Conservation (phyloP, 2,329 filamentous ascomycete species). For the Colletotrichum endophyticum region DNA sequence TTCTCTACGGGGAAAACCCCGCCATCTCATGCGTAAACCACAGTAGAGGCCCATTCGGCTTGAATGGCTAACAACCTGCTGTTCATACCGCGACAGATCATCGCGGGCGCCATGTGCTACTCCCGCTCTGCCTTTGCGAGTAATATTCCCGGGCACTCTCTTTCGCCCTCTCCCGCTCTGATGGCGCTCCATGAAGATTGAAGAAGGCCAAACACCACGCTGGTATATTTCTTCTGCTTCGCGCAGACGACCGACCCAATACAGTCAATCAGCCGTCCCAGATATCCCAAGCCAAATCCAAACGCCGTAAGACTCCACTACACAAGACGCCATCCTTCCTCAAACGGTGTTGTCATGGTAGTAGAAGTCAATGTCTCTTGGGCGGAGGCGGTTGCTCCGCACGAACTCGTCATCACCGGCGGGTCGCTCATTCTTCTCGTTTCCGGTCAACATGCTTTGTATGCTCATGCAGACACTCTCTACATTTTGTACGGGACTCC, state of each 20-base stretch:
- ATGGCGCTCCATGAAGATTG: background rate
- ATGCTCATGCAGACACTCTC: conserved; percentile 97
- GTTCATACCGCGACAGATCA: background rate
- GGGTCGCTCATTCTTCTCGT: conserved; percentile 88
- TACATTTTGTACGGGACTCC: conserved; percentile 96
- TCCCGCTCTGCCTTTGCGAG: background rate
- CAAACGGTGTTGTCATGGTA: conserved; percentile 86
- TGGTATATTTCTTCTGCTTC: background rate
- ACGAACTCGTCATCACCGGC: conserved; percentile 92
- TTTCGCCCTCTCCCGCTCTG: background rate
- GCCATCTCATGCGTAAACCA: background rate
- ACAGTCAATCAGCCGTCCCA: background rate
- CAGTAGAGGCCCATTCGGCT: background rate
- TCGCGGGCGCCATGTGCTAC: background rate
- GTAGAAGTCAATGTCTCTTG: conserved; percentile 89
- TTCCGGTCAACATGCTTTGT: conserved; percentile 97
- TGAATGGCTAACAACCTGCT: background rate
- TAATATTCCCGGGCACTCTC: background rate
- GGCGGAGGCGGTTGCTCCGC: conserved; percentile 75
- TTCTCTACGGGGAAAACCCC: background rate
- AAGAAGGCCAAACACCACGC: background rate
- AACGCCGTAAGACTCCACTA: conserved; percentile 3
- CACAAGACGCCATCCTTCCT: background rate
- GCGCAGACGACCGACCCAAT: background rate
- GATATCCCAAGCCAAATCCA: conserved; percentile 7